Conservation (phyloP, 1,139 yeast genomes). For the Kodamaea suecica region DNA sequence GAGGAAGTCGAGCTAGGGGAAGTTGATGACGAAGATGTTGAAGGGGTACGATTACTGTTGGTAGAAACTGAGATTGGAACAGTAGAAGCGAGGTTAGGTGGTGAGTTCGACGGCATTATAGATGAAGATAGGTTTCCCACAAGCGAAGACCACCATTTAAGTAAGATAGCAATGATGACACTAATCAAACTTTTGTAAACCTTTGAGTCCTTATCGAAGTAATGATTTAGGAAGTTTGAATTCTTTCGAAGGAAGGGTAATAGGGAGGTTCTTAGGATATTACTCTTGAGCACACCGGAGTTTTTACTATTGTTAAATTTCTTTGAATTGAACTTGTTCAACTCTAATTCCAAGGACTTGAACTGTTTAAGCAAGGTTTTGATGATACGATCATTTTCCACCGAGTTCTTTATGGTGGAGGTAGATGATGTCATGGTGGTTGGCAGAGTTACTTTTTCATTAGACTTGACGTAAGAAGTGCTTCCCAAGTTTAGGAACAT, state of each 20-base stretch:
- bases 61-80: constrained; percentile 2
- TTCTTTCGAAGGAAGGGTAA: constrained; percentile 57
- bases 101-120: not conserved
- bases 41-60: not conserved
- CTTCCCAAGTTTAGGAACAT: constrained; percentile 5
- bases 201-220: constrained; percentile 22
- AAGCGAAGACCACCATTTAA: constrained; percentile 69
- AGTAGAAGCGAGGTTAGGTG: not conserved
- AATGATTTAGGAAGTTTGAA: constrained; percentile 25
- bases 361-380: constrained; percentile 34
- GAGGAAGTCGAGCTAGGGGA: constrained; percentile 1
- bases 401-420: constrained; percentile 6
- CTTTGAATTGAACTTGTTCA: constrained; percentile 44
- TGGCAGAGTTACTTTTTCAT: constrained; percentile 3
- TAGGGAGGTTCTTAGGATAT: constrained; percentile 62
- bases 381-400: constrained; percentile 25
- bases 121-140: constrained; percentile 26
- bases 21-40: constrained; percentile 7
- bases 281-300: constrained; percentile 56
- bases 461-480: not conserved
- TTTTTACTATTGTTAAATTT: constrained; percentile 29
- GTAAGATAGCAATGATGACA: constrained; percentile 39
- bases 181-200: constrained; percentile 35
- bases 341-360: constrained; percentile 44
- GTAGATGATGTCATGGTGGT: constrained; percentile 1